Conservation (phyloP, 371 early-diverging fungal species). For the Mucor circinelloides region DNA sequence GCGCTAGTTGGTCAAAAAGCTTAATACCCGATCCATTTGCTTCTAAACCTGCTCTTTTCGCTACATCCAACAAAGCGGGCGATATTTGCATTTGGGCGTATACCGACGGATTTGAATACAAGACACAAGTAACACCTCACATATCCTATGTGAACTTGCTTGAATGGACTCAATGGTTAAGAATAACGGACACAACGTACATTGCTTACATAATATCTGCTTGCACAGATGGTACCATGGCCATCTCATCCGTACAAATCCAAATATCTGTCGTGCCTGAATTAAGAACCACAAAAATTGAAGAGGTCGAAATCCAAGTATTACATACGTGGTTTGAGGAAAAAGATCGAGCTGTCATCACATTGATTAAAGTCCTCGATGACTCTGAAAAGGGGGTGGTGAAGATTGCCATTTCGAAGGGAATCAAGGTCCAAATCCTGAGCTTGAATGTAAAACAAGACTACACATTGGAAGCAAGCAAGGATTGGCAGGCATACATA, state of each 20-base stretch:
- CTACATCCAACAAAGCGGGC: slow-evolving; percentile 32
- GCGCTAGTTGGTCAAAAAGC: slow-evolving; percentile 28
- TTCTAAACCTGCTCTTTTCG: slow-evolving; percentile 20
- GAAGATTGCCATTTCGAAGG: slow-evolving; percentile 22
- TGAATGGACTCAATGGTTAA: slow-evolving; percentile 24
- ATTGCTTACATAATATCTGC: slow-evolving; percentile 16
- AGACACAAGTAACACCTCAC: slow-evolving; percentile 8
- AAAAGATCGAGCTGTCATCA: background rate
- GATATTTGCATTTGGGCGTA: slow-evolving; percentile 29
- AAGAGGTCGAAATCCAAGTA: background rate
- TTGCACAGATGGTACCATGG: slow-evolving; percentile 21
- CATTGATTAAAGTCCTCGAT: slow-evolving; percentile 13
- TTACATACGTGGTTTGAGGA: slow-evolving; percentile 22
- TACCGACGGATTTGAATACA: background rate
- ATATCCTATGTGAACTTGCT: slow-evolving; percentile 14
- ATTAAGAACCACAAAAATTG: background rate
- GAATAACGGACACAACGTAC: background rate
- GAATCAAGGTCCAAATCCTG: background rate
- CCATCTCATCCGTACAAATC: slow-evolving; percentile 12
- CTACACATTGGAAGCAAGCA: background rate
- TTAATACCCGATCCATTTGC: slow-evolving; percentile 19
- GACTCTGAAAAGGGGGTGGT: slow-evolving; percentile 7
- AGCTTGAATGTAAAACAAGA: background rate
- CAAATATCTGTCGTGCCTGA: background rate
- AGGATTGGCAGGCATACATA: slow-evolving; percentile 9